Evolutionary conservation across 139 green algal species (phyloP).

Genomic region (Chlorella sp.): DNA sequence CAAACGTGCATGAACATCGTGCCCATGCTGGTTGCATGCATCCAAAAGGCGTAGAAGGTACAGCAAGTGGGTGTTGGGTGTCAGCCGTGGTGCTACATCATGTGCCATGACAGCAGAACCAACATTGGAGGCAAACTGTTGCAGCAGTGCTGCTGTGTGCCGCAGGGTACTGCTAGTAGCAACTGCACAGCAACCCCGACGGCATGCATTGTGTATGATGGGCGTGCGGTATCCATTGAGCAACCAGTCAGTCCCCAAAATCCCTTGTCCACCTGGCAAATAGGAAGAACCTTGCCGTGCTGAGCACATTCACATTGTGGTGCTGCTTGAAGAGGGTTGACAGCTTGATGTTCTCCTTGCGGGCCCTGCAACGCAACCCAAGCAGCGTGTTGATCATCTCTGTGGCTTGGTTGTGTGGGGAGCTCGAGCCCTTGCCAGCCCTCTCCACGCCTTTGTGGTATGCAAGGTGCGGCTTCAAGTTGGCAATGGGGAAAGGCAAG

Average conservation of each 20-base stretch:
- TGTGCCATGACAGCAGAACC: too few species aligned
- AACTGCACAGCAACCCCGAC: neutral
- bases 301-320: constrained; percentile 72
- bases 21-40: neutral
- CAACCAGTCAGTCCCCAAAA: neutral
- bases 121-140: too few species aligned
- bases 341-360: constrained; percentile 51
- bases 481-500: too few species aligned
- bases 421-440: neutral
- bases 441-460: too few species aligned
- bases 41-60: too few species aligned
- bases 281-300: constrained; percentile 27
- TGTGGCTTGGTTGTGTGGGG: neutral
- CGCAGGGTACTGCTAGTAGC: neutral
- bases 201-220: neutral
- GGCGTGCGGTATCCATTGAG: neutral
- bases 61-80: too few species aligned
- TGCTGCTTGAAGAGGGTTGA: constrained; percentile 31
- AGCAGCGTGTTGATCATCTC: neutral
- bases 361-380: constrained; percentile 21
- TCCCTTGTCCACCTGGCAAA: neutral
- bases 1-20: neutral
- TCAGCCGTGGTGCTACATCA: too few species aligned
- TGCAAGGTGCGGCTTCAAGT: too few species aligned
- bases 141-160: neutral